Percentiles rank a stretch among this genome's conserved stretches.
These are phyloP conservation scores for Potentilla sterilis DNA, from an alignment of 306 rosid genomes.

Conservation along the genomic window DNA sequence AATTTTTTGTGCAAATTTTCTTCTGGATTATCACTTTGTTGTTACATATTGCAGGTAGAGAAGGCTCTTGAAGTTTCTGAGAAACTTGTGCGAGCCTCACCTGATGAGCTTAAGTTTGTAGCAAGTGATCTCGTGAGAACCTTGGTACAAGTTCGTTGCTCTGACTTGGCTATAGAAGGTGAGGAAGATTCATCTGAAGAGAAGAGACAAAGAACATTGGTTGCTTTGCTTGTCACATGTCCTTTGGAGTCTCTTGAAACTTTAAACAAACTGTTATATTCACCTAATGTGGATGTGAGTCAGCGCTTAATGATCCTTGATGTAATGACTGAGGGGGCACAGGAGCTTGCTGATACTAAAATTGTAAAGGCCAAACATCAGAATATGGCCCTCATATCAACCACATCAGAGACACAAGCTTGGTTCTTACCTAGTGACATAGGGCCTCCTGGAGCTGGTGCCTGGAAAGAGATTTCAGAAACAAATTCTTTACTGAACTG, in stretches of 20 bases:
- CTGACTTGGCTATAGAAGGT: slow-evolving; percentile 86
- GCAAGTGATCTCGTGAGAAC: slow-evolving; percentile 77
- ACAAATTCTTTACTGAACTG: slow-evolving; percentile 68
- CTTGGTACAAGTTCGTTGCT: slow-evolving; percentile 88
- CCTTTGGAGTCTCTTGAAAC: slow-evolving; percentile 72
- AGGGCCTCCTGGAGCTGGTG: slow-evolving; percentile 73
- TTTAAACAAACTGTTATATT: slow-evolving; percentile 71
- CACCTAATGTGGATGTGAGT: slow-evolving; percentile 85
- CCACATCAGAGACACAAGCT: slow-evolving; percentile 66
- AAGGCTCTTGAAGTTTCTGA: slow-evolving; percentile 86
- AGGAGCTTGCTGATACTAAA: slow-evolving; percentile 75
- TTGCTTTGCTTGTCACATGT: slow-evolving; percentile 71
- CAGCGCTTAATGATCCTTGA: slow-evolving; percentile 91
- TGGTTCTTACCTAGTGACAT: slow-evolving; percentile 87
- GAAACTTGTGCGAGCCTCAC: slow-evolving; percentile 82
- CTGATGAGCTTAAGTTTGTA: slow-evolving; percentile 81
- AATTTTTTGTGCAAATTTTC: neutral
- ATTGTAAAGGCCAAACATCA: slow-evolving; percentile 51
- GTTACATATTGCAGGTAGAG: slow-evolving; percentile 56
- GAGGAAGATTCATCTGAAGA: slow-evolving; percentile 86
- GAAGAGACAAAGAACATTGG: slow-evolving; percentile 78
- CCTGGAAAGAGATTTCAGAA: slow-evolving; percentile 80
- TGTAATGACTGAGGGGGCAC: slow-evolving; percentile 92
- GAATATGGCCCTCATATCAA: slow-evolving; percentile 59
- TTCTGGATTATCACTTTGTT: slow-evolving; percentile 19